phyloP scores from a whole-genome alignment of 1,139 yeast genomes.

The Pneumocystis sp. region DNA sequence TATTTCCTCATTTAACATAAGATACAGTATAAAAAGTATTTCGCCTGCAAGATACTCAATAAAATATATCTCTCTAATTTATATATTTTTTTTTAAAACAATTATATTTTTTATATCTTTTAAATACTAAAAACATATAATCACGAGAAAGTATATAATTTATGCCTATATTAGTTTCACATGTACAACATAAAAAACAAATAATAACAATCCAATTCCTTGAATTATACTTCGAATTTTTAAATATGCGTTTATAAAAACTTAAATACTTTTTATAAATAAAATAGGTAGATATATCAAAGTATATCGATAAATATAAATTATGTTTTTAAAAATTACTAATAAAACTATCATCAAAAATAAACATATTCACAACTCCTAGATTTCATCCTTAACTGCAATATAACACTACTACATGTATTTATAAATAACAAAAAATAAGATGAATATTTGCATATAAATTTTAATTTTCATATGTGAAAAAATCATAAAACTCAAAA shows the following conservation, averaged over 20 bases:
- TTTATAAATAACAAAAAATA: background rate
- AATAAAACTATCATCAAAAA: background rate
- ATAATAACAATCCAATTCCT: conserved; percentile 38
- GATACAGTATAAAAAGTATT: conserved; percentile 45
- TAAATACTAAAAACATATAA: conserved; percentile 47
- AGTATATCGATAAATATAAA: conserved; percentile 58
- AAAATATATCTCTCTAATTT: conserved; percentile 26
- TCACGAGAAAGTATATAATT: conserved; percentile 60
- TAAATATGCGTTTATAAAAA: background rate
- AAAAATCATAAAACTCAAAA: background rate
- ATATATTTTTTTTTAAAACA: conserved; percentile 18
- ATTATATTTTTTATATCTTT: conserved; percentile 41
- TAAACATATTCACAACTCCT: background rate
- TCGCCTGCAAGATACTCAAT: conserved; percentile 83
- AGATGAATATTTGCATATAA: background rate
- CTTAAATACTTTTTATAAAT: too few relatives aligned
- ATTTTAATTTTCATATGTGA: background rate
- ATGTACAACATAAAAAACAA: conserved; percentile 12
- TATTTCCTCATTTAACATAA: conserved; percentile 17
- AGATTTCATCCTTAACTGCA: background rate
- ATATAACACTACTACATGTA: background rate
- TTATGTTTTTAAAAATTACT: conserved; percentile 10
- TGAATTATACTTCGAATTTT: conserved; percentile 40
- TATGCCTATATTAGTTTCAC: conserved; percentile 28
- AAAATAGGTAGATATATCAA: background rate